Base-by-base conservation (phyloP, 1,139 yeast genomes). In the Pichia sp. region DNA sequence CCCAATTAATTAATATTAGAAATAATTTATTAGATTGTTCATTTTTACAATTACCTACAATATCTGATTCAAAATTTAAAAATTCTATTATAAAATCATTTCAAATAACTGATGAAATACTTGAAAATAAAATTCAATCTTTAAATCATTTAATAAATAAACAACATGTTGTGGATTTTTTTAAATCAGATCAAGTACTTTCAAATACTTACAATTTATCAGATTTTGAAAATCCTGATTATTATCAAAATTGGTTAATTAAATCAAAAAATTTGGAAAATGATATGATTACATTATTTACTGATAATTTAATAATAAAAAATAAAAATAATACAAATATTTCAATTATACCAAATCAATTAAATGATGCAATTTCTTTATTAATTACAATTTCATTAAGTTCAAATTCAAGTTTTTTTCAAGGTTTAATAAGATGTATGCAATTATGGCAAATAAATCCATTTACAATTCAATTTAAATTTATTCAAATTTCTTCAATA, bases 391-490 rank as follows among this genome's bases (percentile, higher is more conserved):
- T 55, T n/a, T 37, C 52, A 10, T 36, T 53, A 10, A 40, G 45
- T 20, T 53, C 60, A 10, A 48, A 42, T 3, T 38, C 58, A 11
- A 38, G 39, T 4, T 59, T 57, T 40, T 55, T 57, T 36, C 53
- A 55, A 36, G 50, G 56, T 16, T 45, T 54, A 22, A 43, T 58
- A 27, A 51, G 49, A 32, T 60, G 63, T 48, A 41, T 59, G 37
- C 52, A 56, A 35, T 11, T 58, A 2, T 60, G 63, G 64, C 62
- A 58, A 43, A 47, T 54, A 16, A 60, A 59, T 40, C 64, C 64
- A 4, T 59, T 57, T 41, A 45, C 47, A 10, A 38, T 56, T 7
- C 54, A 55, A 30, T 40, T 52, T 25, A 31, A 40, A 7, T 49
- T 51, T 39, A 32, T 50, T 36, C 30, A 47, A 30, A 35, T 40